These are phyloP conservation scores for Rhinocladiella similis DNA, from an alignment of 2,329 filamentous ascomycete species.

Conservation along the genomic window DNA sequence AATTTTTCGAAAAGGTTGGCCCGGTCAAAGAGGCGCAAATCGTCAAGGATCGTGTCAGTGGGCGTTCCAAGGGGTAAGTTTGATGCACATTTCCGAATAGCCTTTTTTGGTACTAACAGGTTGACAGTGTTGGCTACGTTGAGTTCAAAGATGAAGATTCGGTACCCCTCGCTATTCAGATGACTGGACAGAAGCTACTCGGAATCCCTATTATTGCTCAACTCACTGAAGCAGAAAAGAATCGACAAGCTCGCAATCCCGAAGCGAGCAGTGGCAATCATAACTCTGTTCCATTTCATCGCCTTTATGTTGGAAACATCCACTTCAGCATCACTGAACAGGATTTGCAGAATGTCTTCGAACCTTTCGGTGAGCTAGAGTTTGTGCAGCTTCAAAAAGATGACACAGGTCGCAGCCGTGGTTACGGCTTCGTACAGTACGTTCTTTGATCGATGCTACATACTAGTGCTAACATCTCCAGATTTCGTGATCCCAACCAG, in stretches of 20 bases:
- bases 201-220: constrained; percentile 98
- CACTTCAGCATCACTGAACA: constrained; percentile 98
- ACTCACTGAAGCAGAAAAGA: constrained; percentile 98
- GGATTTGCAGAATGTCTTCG: constrained; percentile 94
- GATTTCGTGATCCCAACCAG: constrained; percentile 85
- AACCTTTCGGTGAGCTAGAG: constrained; percentile 95
- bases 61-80: constrained; percentile 91
- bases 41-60: constrained; percentile 94
- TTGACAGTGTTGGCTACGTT: constrained; percentile 88
- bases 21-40: constrained; percentile 97
- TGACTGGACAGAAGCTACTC: constrained; percentile 97
- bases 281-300: constrained; percentile 91
- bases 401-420: constrained; percentile 83
- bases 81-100: constrained; percentile 2
- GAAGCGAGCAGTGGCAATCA: constrained; percentile 68
- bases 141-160: constrained; percentile 97
- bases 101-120: constrained; percentile 39
- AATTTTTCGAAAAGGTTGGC: constrained; percentile 94
- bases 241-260: constrained; percentile 86
- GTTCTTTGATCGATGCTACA: constrained; percentile 45
- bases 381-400: constrained; percentile 98
- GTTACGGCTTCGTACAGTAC: constrained; percentile 98
- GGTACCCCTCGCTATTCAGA: constrained; percentile 88
- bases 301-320: constrained; percentile 98
- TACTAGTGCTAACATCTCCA: constrained; percentile 38